phyloP scores from a whole-genome alignment of 179 eudicot genomes.

The Beta lomatogona region DNA sequence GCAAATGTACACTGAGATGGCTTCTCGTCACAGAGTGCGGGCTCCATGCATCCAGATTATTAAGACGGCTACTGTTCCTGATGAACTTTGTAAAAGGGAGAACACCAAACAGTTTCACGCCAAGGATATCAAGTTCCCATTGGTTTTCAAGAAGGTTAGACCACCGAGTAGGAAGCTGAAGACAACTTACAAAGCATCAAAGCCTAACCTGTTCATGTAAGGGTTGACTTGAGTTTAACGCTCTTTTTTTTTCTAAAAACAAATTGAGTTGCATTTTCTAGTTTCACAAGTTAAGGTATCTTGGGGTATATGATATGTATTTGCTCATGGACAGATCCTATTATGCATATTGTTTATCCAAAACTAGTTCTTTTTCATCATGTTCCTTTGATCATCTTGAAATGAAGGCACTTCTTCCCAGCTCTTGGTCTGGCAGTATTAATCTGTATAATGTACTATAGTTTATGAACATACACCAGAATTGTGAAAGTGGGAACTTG shows the following conservation, averaged over 20 bases:
- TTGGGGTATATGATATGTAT: neutral
- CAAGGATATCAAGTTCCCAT: slow-evolving; percentile 76
- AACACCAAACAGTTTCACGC: slow-evolving; percentile 82
- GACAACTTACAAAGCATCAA: slow-evolving; percentile 85
- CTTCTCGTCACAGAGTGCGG: slow-evolving; percentile 87
- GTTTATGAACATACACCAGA: too few relatives aligned
- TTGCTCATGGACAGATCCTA: neutral
- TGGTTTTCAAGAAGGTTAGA: slow-evolving; percentile 73
- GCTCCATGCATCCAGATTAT: slow-evolving; percentile 82
- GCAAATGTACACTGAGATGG: slow-evolving; percentile 95
- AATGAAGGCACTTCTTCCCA: neutral
- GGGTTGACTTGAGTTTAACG: neutral
- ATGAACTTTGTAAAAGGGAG: slow-evolving; percentile 83
- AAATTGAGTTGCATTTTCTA: slow-evolving; percentile 19
- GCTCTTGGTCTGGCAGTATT: neutral
- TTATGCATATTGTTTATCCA: neutral
- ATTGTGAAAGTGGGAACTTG: too few relatives aligned
- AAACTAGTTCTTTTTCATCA: neutral
- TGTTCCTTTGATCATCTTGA: neutral
- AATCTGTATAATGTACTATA: too few relatives aligned
- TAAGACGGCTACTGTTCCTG: slow-evolving; percentile 79
- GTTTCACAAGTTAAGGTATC: neutral
- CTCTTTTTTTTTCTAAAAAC: neutral
- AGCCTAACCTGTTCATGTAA: slow-evolving; percentile 77
- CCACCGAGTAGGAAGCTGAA: slow-evolving; percentile 84